Percentiles rank a stretch among this genome's conserved stretches.
Evolutionary conservation across 2,329 filamentous ascomycete genomes (phyloP).

Genomic region (Colletotrichum noveboracense): DNA sequence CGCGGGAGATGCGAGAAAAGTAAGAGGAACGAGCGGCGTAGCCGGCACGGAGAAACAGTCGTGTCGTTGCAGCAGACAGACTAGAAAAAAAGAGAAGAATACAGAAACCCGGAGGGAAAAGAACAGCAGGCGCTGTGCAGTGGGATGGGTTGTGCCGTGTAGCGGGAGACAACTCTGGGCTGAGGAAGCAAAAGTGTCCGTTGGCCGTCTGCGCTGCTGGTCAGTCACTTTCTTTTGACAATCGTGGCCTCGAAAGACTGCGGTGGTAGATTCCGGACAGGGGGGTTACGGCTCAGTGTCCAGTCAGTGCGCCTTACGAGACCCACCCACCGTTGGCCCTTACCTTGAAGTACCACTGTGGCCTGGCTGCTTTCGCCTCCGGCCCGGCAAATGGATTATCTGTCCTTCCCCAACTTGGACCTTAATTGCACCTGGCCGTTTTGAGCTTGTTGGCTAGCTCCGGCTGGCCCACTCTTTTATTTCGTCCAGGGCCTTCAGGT

Average conservation of each 20-base stretch:
- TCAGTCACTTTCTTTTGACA: conserved; percentile 24
- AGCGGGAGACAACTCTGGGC: not conserved
- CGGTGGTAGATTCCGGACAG: conserved; percentile 14
- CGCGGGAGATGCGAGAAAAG: not conserved
- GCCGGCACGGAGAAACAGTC: not conserved
- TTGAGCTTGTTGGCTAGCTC: conserved; percentile 3
- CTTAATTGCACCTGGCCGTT: not conserved
- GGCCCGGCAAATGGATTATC: conserved; percentile 21
- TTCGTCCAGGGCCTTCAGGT: not conserved
- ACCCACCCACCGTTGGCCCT: conserved; percentile 1
- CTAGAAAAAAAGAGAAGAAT: not conserved
- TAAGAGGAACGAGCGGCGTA: not conserved
- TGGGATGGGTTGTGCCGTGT: not conserved
- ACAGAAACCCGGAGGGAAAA: not conserved
- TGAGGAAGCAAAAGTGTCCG: not conserved
- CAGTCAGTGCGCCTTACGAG: not conserved
- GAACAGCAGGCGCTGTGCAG: not conserved
- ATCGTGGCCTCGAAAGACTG: conserved; percentile 41
- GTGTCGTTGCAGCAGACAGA: not conserved
- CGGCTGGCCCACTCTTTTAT: not conserved
- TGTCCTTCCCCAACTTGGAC: conserved; percentile 19
- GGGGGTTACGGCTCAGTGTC: conserved; percentile 20
- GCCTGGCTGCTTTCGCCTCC: not conserved
- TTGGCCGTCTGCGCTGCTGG: not conserved
- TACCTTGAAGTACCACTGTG: not conserved